phyloP scores from a whole-genome alignment of 345 rosid genomes.

The Sapria himalayana region DNA sequence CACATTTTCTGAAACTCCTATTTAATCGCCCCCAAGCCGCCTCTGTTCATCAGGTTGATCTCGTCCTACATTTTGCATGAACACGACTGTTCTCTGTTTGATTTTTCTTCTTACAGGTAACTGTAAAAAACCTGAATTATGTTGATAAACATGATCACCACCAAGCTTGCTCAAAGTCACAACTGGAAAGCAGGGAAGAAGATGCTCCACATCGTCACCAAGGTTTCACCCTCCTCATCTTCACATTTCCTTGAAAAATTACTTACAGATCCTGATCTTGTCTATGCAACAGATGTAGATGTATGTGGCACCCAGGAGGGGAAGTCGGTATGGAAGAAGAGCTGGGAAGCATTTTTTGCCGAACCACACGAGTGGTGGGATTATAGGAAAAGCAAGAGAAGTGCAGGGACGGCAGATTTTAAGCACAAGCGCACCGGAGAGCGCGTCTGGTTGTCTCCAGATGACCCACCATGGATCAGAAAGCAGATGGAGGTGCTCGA shows the following conservation, averaged over 20 bases:
- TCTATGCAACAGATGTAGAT: conserved; percentile 11
- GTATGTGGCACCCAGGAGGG: conserved; percentile 9
- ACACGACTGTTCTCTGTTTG: background rate
- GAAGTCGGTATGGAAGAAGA: background rate
- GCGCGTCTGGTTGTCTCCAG: conserved; percentile 2
- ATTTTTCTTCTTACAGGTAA: conserved; percentile 24
- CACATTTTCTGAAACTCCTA: background rate
- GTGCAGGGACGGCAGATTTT: conserved; percentile 7
- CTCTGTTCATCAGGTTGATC: background rate
- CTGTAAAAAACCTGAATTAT: conserved; percentile 28
- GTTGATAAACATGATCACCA: conserved; percentile 16
- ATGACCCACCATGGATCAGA: conserved; percentile 11
- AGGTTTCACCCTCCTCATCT: background rate
- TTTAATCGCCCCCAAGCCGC: background rate
- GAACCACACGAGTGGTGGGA: conserved; percentile 11
- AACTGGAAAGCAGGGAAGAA: conserved; percentile 17
- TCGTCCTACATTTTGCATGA: background rate
- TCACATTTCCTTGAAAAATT: background rate
- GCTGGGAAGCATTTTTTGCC: conserved; percentile 8
- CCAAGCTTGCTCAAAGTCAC: conserved; percentile 6
- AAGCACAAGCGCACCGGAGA: conserved; percentile 8
- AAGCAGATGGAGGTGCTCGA: conserved; percentile 7
- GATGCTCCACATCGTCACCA: background rate
- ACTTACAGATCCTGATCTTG: background rate
- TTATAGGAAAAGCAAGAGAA: conserved; percentile 5